A percentile compares a stretch with the other conserved stretches of the same genome.
phyloP scores from a whole-genome alignment of 306 rosid genomes.

The Prosopis cineraria region DNA sequence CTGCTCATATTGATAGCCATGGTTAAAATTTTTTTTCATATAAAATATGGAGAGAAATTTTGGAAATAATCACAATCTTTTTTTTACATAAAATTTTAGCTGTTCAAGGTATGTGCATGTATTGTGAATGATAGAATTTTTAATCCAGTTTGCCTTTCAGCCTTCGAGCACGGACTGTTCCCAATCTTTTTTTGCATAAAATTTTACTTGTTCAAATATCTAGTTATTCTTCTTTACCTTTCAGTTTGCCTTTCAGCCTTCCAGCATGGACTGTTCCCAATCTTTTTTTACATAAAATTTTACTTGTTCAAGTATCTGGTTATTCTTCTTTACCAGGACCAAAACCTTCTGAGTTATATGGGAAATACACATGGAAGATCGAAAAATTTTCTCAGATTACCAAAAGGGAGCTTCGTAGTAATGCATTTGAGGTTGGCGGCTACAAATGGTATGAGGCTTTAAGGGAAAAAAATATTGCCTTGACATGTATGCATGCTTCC shows the following conservation, averaged over 20 bases:
- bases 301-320: constrained; percentile 4
- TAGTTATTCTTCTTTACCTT: constrained; percentile 32
- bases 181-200: constrained; percentile 11
- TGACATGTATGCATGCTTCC: constrained; percentile 1
- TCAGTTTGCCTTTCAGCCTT: constrained; percentile 4
- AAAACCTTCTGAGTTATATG: constrained; percentile 85
- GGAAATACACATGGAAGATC: constrained; percentile 95
- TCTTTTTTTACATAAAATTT: neutral
- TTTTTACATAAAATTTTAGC: no score
- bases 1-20: neutral
- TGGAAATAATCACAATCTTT: neutral
- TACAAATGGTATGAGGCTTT: constrained; percentile 80
- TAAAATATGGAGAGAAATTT: neutral
- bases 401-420: constrained; percentile 98
- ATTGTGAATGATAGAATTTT: constrained; percentile 16
- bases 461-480: neutral
- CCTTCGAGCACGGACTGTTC: constrained; percentile 17
- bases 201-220: constrained; percentile 9
- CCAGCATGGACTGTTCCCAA: constrained; percentile 24
- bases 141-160: constrained; percentile 9
- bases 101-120: no score
- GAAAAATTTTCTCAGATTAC: constrained; percentile 95
- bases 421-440: constrained; percentile 96
- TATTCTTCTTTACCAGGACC: constrained; percentile 58
- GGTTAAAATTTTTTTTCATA: neutral